phyloP scores from a whole-genome alignment of 306 rosid genomes.

The Betula pendula region DNA sequence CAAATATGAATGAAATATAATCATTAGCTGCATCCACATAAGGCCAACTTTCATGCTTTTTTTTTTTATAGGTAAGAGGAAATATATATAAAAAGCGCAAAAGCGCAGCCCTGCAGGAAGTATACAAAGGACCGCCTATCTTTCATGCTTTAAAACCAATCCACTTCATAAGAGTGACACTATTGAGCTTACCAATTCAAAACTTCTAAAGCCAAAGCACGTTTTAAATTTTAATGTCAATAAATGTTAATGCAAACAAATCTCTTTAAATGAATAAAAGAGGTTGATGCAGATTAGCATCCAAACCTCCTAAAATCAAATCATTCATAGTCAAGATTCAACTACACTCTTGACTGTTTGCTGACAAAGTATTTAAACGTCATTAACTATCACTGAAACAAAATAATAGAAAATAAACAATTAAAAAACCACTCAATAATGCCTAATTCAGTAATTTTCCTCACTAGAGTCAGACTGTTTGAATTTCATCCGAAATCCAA shows the following conservation, averaged over 20 bases:
- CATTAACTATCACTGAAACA: not conserved
- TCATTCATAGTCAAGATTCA: not conserved
- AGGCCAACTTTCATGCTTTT: not conserved
- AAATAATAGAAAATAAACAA: not conserved
- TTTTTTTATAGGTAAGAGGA: too few species aligned
- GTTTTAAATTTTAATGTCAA: not conserved
- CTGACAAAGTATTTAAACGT: not conserved
- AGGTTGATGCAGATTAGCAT: not conserved
- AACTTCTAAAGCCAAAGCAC: not conserved
- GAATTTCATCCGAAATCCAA: not conserved
- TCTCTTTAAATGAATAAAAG: not conserved
- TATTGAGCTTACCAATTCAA: not conserved
- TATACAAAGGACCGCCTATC: too few species aligned
- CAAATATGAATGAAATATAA: not conserved
- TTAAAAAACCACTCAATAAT: not conserved
- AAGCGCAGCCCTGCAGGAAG: too few species aligned
- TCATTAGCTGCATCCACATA: not conserved
- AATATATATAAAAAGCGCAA: too few species aligned
- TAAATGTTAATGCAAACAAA: not conserved
- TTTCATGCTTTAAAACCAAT: not conserved
- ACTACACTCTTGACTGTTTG: not conserved
- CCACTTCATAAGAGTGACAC: not conserved
- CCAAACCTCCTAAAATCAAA: not conserved
- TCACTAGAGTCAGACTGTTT: not conserved
- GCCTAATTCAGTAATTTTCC: not conserved